A percentile compares a stretch with the other conserved stretches of the same genome.
phyloP scores from a whole-genome alignment of 306 rosid genomes.

The Potentilla sterilis region DNA sequence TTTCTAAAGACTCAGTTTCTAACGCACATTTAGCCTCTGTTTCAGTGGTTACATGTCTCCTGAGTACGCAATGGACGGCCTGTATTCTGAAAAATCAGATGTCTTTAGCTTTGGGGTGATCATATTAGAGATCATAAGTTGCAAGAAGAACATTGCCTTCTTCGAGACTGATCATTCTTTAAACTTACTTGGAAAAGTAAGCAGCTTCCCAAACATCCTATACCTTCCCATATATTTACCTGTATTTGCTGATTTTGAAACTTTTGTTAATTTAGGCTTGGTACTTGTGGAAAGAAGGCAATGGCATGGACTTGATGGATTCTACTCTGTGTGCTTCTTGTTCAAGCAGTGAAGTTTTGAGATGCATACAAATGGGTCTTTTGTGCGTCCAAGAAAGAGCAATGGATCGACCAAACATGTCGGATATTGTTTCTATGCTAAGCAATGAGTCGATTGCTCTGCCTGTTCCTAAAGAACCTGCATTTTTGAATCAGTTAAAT shows the following conservation, averaged over 20 bases:
- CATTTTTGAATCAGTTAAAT: conserved; percentile 1
- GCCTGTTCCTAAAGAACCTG: conserved; percentile 10
- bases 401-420: conserved; percentile 13
- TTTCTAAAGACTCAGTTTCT: background rate
- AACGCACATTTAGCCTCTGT: background rate
- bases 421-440: background rate
- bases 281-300: conserved; percentile 17
- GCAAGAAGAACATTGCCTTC: conserved; percentile 11
- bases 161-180: conserved; percentile 11
- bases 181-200: conserved; percentile 4
- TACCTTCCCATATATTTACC: background rate
- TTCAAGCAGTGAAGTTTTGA: conserved; percentile 2
- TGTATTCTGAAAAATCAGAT: conserved; percentile 9
- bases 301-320: conserved; percentile 11
- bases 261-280: background rate
- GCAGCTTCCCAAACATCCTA: background rate
- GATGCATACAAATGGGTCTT: conserved; percentile 20
- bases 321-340: background rate
- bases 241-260: background rate
- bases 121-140: conserved; percentile 18
- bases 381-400: conserved; percentile 26
- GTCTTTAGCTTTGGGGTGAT: conserved; percentile 20
- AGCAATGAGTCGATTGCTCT: conserved; percentile 1
- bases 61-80: conserved; percentile 17
- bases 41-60: conserved; percentile 23